phyloP scores from a whole-genome alignment of 805 yeast species.

The Sungouiella blattae region DNA sequence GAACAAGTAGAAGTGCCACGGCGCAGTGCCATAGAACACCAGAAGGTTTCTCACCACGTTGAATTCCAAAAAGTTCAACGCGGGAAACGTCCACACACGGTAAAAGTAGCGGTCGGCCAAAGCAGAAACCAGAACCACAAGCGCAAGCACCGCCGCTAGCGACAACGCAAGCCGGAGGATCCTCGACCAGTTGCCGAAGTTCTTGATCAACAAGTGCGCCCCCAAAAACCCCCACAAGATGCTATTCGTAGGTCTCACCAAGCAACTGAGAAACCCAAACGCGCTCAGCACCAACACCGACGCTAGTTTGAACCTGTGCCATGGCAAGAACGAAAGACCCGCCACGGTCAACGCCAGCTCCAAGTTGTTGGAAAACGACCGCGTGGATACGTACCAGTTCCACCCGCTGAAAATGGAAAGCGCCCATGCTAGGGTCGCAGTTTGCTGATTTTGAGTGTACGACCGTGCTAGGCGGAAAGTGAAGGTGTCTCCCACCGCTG shows the following conservation, averaged over 20 bases:
- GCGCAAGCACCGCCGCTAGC: conserved; percentile 21
- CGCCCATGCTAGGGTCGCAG: conserved; percentile 43
- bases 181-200: conserved; percentile 4
- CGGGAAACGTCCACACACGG: conserved; percentile 54
- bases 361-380: conserved; percentile 82
- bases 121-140: conserved; percentile 34
- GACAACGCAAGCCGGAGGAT: conserved; percentile 6
- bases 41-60: conserved; percentile 73
- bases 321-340: conserved; percentile 72
- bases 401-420: conserved; percentile 64
- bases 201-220: conserved; percentile 15
- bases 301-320: conserved; percentile 31
- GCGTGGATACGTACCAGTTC: conserved; percentile 75
- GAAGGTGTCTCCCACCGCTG: conserved; percentile 68
- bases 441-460: conserved; percentile 28
- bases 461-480: conserved; percentile 45
- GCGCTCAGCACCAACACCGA: conserved; percentile 35
- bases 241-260: conserved; percentile 82
- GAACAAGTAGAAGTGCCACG: conserved; percentile 77
- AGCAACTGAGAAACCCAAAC: conserved; percentile 59
- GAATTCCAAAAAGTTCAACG: conserved; percentile 68
- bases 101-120: conserved; percentile 58
- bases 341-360: conserved; percentile 69
- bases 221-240: conserved; percentile 75
- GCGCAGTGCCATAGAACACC: conserved; percentile 78